These are phyloP conservation scores for Puccinia triticina DNA, from an alignment of 1,284 basidiomycete genomes.

Conservation along the genomic window DNA sequence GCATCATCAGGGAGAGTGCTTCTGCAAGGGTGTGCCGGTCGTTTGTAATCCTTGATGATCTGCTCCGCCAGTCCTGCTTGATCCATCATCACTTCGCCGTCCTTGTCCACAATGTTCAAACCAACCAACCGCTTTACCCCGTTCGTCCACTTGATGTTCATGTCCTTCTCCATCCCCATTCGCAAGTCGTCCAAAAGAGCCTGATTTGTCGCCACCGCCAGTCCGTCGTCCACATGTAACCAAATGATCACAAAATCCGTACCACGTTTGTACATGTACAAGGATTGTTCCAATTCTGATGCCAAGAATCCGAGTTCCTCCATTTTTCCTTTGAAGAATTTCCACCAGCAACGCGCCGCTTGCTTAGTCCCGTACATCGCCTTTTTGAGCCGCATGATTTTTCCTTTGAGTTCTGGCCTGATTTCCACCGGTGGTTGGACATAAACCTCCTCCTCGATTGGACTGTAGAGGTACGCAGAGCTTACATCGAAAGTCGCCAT, in stretches of 20 bases:
- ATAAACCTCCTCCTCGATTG: neutral
- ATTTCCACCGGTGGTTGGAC: neutral
- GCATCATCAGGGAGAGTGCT: no score
- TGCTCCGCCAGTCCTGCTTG: no score
- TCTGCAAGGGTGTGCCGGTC: no score
- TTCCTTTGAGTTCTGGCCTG: neutral
- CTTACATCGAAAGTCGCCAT: slow-evolving; percentile 4
- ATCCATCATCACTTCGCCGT: no score
- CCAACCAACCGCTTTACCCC: no score
- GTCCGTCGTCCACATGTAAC: neutral
- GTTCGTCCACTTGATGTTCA: neutral
- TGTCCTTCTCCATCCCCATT: neutral
- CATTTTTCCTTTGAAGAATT: neutral
- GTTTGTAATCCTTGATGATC: no score
- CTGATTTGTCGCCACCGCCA: neutral
- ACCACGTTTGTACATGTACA: neutral
- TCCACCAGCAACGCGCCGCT: neutral
- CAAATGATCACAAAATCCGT: neutral
- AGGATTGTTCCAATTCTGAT: neutral
- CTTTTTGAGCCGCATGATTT: neutral
- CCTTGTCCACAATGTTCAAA: no score
- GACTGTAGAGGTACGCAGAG: slow-evolving; percentile 2
- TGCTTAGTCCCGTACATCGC: neutral
- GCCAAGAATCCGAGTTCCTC: neutral
- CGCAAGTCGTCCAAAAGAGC: neutral